phyloP scores from a whole-genome alignment of 345 rosid species.

The Eucalyptus curtisii region DNA sequence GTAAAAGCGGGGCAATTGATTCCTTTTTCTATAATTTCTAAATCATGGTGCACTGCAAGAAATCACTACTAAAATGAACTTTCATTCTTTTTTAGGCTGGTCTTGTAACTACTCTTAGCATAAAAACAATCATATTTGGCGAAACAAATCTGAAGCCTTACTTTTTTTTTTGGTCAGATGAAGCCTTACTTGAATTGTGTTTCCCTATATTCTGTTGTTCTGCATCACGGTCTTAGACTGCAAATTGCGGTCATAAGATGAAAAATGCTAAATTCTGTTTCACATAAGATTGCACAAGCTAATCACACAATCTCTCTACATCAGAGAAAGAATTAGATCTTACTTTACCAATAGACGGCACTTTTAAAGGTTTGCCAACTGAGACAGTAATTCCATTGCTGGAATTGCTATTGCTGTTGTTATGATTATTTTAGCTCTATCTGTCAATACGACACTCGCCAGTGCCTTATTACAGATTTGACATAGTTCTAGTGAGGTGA shows the following conservation, averaged over 20 bases:
- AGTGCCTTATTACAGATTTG: constrained; percentile 89
- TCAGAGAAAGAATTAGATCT: background rate
- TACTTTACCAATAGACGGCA: background rate
- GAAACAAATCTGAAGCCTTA: constrained; percentile 96
- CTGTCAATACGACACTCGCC: constrained; percentile 82
- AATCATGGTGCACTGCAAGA: background rate
- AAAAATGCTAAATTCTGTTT: background rate
- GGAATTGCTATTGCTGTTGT: background rate
- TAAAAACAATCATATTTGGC: constrained; percentile 72
- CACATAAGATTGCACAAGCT: background rate
- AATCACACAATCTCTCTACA: background rate
- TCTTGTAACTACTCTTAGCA: constrained; percentile 81
- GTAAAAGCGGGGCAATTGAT: background rate
- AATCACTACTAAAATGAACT: background rate
- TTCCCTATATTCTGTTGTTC: constrained; percentile 9
- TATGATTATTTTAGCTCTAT: constrained; percentile 60
- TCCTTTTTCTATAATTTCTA: background rate
- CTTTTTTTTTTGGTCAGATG: constrained; percentile 6
- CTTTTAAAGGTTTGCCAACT: background rate
- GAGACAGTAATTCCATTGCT: background rate
- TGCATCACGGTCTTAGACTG: background rate
- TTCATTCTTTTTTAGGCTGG: constrained; percentile 55
- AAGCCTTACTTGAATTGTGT: constrained; percentile 91
- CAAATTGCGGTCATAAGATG: background rate
- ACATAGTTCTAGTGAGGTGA: constrained; percentile 72